These are phyloP conservation scores for Plasmodium sp. DNA, from an alignment of 169 alveolate species.

Conservation along the genomic window DNA sequence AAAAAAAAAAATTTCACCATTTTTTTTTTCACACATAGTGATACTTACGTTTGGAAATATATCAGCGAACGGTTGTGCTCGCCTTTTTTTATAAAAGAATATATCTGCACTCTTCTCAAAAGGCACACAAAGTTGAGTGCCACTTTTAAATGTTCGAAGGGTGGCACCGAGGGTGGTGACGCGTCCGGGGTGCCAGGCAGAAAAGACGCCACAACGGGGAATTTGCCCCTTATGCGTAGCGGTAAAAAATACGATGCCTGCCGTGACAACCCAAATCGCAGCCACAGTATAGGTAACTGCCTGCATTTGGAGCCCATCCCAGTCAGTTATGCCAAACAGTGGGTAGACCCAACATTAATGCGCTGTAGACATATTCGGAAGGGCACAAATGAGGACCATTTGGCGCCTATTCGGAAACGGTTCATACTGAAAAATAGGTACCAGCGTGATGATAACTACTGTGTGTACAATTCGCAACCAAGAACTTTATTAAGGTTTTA, in stretches of 20 bases:
- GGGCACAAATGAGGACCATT: background rate
- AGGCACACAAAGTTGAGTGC: constrained; percentile 4
- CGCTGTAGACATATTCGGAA: background rate
- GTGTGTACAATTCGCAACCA: constrained; percentile 30
- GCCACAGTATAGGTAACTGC: background rate
- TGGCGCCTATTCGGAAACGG: constrained; percentile 4
- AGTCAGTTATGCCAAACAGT: background rate
- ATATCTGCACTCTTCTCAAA: constrained; percentile 44
- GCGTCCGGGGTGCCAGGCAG: background rate
- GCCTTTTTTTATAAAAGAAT: constrained; percentile 35
- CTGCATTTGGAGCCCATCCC: background rate
- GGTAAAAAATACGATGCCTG: background rate
- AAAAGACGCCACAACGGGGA: background rate
- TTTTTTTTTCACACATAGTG: background rate
- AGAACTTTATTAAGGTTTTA: constrained; percentile 34
- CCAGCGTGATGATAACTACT: constrained; percentile 47
- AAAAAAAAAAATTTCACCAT: constrained; percentile 12
- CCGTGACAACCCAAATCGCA: background rate
- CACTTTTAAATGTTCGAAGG: background rate
- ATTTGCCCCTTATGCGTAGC: background rate
- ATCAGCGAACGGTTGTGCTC: constrained; percentile 1
- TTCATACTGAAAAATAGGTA: constrained; percentile 37
- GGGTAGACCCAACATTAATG: background rate
- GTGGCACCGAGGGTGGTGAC: background rate
- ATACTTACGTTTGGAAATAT: background rate